Evolutionary conservation across 495 filamentous ascomycete species (phyloP), one percentile per base, ranked within the genome.

Genomic region (Aspergillus bertholletiae): DNA sequence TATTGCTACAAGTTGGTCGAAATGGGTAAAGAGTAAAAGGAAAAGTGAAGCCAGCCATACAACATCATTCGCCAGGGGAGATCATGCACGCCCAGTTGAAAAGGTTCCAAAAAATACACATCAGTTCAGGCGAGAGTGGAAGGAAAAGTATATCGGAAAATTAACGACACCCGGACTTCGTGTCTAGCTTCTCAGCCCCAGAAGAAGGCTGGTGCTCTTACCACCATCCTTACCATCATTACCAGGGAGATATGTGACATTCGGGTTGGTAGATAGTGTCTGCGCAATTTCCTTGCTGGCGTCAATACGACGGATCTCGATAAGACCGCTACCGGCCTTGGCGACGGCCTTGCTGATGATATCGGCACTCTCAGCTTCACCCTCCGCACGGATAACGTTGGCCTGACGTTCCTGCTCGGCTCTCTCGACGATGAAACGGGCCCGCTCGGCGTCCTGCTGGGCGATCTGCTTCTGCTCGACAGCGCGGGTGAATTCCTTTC

Each of bases 381-480:
- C 94, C 82, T 98, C 94, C 22, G 94, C 92, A 43, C 94, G 82
- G 72, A 98, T 97, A 61, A 98, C 94, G 72, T 93, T 97, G 54
- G 94, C 94, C 78, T 98, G 95, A 62, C 94, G 81, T 79, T 98
- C 94, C 81, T 98, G 94, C 84, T 98, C 94, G 56, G 94, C 95
- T 66, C 90, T 89, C 85, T 98, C 94, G 73, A 98, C 94, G 65
- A 99, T 92, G 78, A 99, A 99, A 53, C 94, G 80, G 23, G 93
- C 92, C 50, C 94, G 82, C 81, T 99, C 94, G 54, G 94, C 94
- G 68, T 99, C 94, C 74, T 99, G 94, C 77, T 99, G 94, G 23
- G 94, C 94, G 72, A 99, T 99, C 80, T 99, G 94, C 83, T 99
- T 99, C 82, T 99, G 95, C 78, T 99, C 94, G 64, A 99, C 94